Conservation (phyloP, 495 filamentous ascomycete genomes). For the Penicillium cataractarum region DNA sequence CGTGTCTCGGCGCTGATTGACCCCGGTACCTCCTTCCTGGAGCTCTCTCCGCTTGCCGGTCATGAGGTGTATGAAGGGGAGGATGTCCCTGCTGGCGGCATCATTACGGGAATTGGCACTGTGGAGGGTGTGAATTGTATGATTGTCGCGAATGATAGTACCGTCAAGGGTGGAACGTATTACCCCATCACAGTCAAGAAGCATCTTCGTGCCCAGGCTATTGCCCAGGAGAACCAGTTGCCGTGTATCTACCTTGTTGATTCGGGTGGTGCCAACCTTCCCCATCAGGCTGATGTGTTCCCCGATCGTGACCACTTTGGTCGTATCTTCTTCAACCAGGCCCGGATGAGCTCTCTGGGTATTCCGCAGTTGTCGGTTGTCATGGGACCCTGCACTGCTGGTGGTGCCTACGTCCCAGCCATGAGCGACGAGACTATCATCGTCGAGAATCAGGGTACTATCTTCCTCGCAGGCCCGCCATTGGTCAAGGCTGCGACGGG, state of each 20-base stretch:
- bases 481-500: slow-evolving; percentile 97
- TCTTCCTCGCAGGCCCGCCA: slow-evolving; percentile 94
- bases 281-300: slow-evolving; percentile 95
- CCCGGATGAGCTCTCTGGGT: slow-evolving; percentile 75
- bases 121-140: slow-evolving; percentile 91
- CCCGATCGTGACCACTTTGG: slow-evolving; percentile 95
- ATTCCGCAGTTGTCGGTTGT: slow-evolving; percentile 96
- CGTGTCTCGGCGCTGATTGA: slow-evolving; percentile 87
- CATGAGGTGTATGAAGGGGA: slow-evolving; percentile 85
- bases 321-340: slow-evolving; percentile 98
- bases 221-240: slow-evolving; percentile 84
- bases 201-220: slow-evolving; percentile 88
- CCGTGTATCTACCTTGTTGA: slow-evolving; percentile 96
- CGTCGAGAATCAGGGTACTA: slow-evolving; percentile 90
- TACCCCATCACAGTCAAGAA: slow-evolving; percentile 99
- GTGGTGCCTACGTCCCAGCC: slow-evolving; percentile 92
- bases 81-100: slow-evolving; percentile 84
- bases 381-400: slow-evolving; percentile 97
- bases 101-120: slow-evolving; percentile 90
- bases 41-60: slow-evolving; percentile 85
- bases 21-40: slow-evolving; percentile 86
- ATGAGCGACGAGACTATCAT: slow-evolving; percentile 99
- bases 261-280: slow-evolving; percentile 93
- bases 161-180: slow-evolving; percentile 98
- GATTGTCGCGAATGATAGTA: slow-evolving; percentile 96